Base-by-base conservation (phyloP, 305 asterid genomes). In the Striga hermonthica region DNA sequence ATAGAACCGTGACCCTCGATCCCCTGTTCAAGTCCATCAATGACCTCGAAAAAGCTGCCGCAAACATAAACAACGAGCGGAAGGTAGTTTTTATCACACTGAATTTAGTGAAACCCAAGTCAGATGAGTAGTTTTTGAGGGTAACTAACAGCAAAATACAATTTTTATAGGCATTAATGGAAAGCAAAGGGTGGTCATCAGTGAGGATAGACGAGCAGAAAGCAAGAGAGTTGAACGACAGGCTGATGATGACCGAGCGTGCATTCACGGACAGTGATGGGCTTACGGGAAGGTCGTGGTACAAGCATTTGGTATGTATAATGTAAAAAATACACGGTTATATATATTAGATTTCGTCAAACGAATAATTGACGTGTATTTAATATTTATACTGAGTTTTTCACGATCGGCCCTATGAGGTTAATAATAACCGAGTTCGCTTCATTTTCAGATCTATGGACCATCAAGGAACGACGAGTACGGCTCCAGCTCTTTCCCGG, bases 181-280 rank as follows among this genome's bases (percentile, higher is more conserved):
- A 71, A 64, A 76, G 67, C 35, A 77, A 80, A 60, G 72, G 74
- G 7, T 75, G 83, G 85, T 61, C 62, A 60, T 67, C 74, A 8
- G 64, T 66, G 69, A 56, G 68, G 69, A 82, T 74, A 68, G 76
- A 69, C 50, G 73, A 61, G 12, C 67, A 67, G 73, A 80, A 82
- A 76, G 79, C 75, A 36, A 61, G 95, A 77, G 96, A 82, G 61
- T 31, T 91, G 75, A 91, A 86, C 16, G 95, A 89, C 77, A 74
- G 90, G 58, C 80, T 86, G 22, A 86, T 91, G 91, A 84, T 91
- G 95, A 72, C 95, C 11, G 96, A 91, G 67, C 86, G 98, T 60
- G 94, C 92, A 44, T 89, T 91, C 67, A 80, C 84, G 8, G 90
- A 83, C 5, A 67, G 83, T 11, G 91, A 88, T n/a, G 98, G 96